These are phyloP conservation scores for Hypomyces rosellus DNA, from an alignment of 2,329 filamentous ascomycete genomes.

Conservation along the genomic window DNA sequence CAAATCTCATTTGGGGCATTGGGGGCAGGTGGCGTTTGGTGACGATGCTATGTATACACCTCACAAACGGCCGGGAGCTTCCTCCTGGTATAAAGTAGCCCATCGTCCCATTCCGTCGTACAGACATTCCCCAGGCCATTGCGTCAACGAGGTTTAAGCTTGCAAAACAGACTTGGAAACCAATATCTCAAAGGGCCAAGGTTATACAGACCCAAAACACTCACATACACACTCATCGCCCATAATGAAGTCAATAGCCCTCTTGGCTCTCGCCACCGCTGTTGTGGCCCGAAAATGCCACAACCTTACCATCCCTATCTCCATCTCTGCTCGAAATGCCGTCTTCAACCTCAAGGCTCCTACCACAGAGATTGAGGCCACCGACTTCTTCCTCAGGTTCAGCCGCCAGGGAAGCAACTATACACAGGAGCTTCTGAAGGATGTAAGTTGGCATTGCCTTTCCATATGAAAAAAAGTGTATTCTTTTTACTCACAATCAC, in stretches of 20 bases:
- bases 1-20: no score
- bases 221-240: background rate
- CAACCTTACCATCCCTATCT: slow-evolving; percentile 51
- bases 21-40: background rate
- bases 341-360: slow-evolving; percentile 45
- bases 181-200: background rate
- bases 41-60: background rate
- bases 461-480: background rate
- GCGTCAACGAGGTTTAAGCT: background rate
- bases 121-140: background rate
- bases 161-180: background rate
- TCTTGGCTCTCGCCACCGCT: slow-evolving; percentile 18
- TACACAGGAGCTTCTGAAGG: slow-evolving; percentile 36
- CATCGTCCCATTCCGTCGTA: background rate
- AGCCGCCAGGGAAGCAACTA: slow-evolving; percentile 45
- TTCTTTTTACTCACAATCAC: no score
- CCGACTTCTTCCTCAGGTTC: slow-evolving; percentile 47
- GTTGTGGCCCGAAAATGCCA: slow-evolving; percentile 32
- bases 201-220: background rate
- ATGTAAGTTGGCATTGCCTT: slow-evolving; percentile 25
- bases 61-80: background rate
- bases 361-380: slow-evolving; percentile 49
- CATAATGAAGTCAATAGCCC: slow-evolving; percentile 3
- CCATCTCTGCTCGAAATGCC: slow-evolving; percentile 47
- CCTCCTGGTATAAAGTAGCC: background rate